phyloP scores from a whole-genome alignment of 108 stramenopile genomes.

The Fistulifera solaris region DNA sequence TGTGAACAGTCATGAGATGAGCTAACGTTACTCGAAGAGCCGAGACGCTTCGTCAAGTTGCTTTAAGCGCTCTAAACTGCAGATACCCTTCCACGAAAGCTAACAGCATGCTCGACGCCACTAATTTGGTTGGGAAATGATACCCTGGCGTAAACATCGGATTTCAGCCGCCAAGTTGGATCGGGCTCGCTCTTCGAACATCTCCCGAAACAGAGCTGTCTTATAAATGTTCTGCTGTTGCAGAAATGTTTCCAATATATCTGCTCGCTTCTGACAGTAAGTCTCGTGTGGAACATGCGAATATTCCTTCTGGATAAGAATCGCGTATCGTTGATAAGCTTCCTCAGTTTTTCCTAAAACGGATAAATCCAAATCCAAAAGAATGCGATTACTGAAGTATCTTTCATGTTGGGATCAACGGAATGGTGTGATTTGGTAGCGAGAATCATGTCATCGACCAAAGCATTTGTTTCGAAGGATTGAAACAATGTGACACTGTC shows the following conservation, averaged over 20 bases:
- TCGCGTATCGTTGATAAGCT: constrained; percentile 54
- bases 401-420: background rate
- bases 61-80: no score
- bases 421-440: constrained; percentile 30
- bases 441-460: constrained; percentile 21
- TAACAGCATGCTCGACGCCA: background rate
- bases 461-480: constrained; percentile 27
- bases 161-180: constrained; percentile 57
- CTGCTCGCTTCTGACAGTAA: constrained; percentile 67
- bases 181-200: constrained; percentile 44
- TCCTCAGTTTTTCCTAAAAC: constrained; percentile 48
- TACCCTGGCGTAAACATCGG: constrained; percentile 30
- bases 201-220: constrained; percentile 30
- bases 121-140: constrained; percentile 22
- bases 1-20: no score
- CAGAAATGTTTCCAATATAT: constrained; percentile 51
- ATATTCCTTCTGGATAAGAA: constrained; percentile 69
- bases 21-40: no score
- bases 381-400: constrained; percentile 8
- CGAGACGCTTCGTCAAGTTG: no score
- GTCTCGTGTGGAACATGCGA: constrained; percentile 37
- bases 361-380: constrained; percentile 83
- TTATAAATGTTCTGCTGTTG: constrained; percentile 25
- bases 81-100: no score
- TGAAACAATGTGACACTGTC: constrained; percentile 62